phyloP scores from a whole-genome alignment of 2,329 filamentous ascomycete genomes.

The Cadophora malorum region DNA sequence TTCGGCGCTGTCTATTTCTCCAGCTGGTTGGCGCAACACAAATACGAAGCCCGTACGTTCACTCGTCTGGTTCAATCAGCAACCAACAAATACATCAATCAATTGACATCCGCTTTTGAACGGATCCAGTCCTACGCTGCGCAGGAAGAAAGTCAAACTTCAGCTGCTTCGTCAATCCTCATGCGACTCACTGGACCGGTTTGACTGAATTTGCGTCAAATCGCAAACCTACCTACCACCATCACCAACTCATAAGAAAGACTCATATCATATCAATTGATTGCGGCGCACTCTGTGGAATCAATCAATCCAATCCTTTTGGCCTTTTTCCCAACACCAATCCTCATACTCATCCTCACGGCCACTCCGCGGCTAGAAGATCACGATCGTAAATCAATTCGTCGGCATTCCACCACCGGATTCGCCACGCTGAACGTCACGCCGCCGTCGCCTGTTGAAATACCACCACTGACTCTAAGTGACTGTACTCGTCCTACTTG shows the following conservation, averaged over 20 bases:
- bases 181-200: background rate
- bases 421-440: constrained; percentile 29
- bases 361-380: constrained; percentile 8
- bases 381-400: constrained; percentile 15
- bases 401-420: constrained; percentile 3
- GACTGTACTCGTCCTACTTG: constrained; percentile 14
- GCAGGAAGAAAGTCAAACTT: constrained; percentile 15
- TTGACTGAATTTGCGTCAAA: background rate
- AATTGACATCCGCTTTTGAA: background rate
- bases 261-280: constrained; percentile 6
- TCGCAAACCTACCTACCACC: background rate
- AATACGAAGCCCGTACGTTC: background rate
- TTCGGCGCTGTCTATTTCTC: constrained; percentile 8
- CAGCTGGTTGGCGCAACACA: constrained; percentile 5
- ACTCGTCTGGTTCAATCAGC: constrained; percentile 4
- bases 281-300: constrained; percentile 2
- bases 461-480: constrained; percentile 12
- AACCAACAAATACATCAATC: constrained; percentile 16
- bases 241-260: background rate
- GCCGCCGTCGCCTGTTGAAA: constrained; percentile 1
- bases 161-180: constrained; percentile 17
- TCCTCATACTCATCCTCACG: background rate
- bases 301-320: constrained; percentile 12
- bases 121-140: constrained; percentile 17
- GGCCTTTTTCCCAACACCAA: background rate